Percentiles rank a stretch among this genome's conserved stretches.
These are phyloP conservation scores for Talaromyces nanjingensis DNA, from an alignment of 495 filamentous ascomycete genomes.

Conservation along the genomic window DNA sequence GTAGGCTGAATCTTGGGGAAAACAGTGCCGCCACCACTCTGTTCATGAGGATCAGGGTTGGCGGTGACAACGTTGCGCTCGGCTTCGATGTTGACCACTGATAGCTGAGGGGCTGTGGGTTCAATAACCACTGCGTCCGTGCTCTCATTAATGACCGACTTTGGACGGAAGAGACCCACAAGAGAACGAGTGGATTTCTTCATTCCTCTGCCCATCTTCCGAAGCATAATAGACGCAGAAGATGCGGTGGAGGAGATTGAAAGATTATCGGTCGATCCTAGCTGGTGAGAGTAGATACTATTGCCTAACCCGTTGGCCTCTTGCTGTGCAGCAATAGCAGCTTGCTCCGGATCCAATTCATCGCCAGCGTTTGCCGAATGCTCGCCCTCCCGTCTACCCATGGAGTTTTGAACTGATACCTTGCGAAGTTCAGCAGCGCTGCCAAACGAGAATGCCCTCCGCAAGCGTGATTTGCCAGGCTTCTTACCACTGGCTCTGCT, in stretches of 20 bases:
- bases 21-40: slow-evolving; percentile 67
- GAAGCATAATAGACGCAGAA: slow-evolving; percentile 97
- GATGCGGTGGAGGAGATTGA: slow-evolving; percentile 97
- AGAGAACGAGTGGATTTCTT: slow-evolving; percentile 86
- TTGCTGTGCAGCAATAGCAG: slow-evolving; percentile 83
- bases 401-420: slow-evolving; percentile 59
- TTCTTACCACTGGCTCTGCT: slow-evolving; percentile 65
- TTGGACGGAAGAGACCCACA: slow-evolving; percentile 91
- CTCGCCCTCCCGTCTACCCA: slow-evolving; percentile 51
- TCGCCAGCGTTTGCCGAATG: slow-evolving; percentile 65
- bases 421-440: slow-evolving; percentile 88
- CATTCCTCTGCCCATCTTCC: slow-evolving; percentile 98
- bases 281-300: slow-evolving; percentile 78
- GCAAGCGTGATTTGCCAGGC: slow-evolving; percentile 77
- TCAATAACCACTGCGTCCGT: slow-evolving; percentile 57
- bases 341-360: slow-evolving; percentile 76
- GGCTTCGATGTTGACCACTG: slow-evolving; percentile 92
- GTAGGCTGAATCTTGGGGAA: slow-evolving; percentile 77
- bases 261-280: slow-evolving; percentile 90
- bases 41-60: slow-evolving; percentile 61
- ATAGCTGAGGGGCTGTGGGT: slow-evolving; percentile 69
- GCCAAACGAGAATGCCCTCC: slow-evolving; percentile 94
- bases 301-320: slow-evolving; percentile 87
- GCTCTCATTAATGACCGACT: slow-evolving; percentile 75
- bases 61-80: slow-evolving; percentile 81